Evolutionary conservation across 179 eudicot genomes (phyloP), one percentile per base, ranked within the genome.

Genomic region (Heliamphora pulchella): DNA sequence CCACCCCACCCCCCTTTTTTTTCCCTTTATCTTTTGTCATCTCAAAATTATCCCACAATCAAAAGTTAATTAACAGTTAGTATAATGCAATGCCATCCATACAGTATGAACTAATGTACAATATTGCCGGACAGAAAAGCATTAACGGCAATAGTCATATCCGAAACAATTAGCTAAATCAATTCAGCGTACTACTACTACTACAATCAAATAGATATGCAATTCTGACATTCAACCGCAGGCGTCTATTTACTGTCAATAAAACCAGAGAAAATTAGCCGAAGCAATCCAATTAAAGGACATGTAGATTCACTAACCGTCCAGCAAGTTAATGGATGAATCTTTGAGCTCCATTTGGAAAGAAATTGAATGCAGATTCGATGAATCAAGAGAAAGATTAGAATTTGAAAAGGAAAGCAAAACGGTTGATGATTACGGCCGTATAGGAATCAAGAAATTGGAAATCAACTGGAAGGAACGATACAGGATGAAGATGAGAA

Each of bases 391-490:
- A 5, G 4, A 2, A 2, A 43, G 62, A 73, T 5, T 61, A 8
- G 1, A 62, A 61, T 59, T 5, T 4, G 13, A 54, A 20, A 64
- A 41, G 46, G 43, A 44, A 31, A 13, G 48, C 66, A 44, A 1
- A 46, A 2, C 54, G n/a, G n/a, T 46, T 46, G n/a, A 14, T 5
- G 53, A 31, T 81, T 50, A 88, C 79, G 93, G 97, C 76, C 83
- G 91, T 92, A 92, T 94, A 94, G 97, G 97, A 89, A 86, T 76
- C 75, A 89, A 82, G 83, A 94, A 90, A 91, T 92, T 94, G 76
- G 98, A 94, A 74, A 91, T 84, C 76, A 92, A 86, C 78, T 84
- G 90, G 17, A 77, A 86, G 6, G 97, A 92, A 81, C 89, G 93
- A 81, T 86, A 94, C 15, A 94, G 90, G 44, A 94, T 84, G 80